Base-by-base conservation (phyloP, 164 flowering plant genomes). In the Echeveria elegans region DNA sequence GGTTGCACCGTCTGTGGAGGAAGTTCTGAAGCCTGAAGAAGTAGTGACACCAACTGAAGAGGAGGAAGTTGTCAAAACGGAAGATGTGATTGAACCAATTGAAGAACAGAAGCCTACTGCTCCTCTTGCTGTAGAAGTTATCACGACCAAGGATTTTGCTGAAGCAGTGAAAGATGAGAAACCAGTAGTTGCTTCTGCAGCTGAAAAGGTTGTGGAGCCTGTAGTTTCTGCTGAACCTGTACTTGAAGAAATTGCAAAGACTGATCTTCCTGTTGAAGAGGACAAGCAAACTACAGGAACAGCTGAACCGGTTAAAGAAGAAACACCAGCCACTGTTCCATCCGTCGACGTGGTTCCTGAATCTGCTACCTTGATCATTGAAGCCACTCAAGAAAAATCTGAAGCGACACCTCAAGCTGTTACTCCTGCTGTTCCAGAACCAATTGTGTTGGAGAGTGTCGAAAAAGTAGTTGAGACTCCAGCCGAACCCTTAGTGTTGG, bases 341-440 rank as follows among this genome's bases (percentile, higher is more conserved):
- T 15, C 10, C 14, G 11, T 34, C 24, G 65, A 63, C 15, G 28
- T 32, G 43, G 38, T 38, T 10, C 5, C 26, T 63, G 41, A 63
- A 15, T 26, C 11, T 28, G 47, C 15, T 15, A 9, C 29, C 7
- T 29, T 47, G 1, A 16, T 21, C 11, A 23, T 30, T 23, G 26
- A 29, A 8, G 23, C 6, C 4, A 26, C 38, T 63, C 45, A 63
- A 40, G 66, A 36, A 40, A 63, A 63, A 63, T 2, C 21, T 5
- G 66, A 21, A 32, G 65, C 34, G 65, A 19, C 21, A 63, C 65
- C 38, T 31, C 43, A 63, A 63, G 41, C 26, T 32, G 66, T n/a
- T 18, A 21, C 29, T 34, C 45, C 45, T 36, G 45, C n/a, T 36
- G 66, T 63, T 14, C 45, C 45, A 15, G 65, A 62, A 62, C 12